Percentiles rank a stretch among this genome's conserved stretches.
Evolutionary conservation across 2,329 filamentous ascomycete genomes (phyloP).

Genomic region (Neophaeococcomyces aloes): DNA sequence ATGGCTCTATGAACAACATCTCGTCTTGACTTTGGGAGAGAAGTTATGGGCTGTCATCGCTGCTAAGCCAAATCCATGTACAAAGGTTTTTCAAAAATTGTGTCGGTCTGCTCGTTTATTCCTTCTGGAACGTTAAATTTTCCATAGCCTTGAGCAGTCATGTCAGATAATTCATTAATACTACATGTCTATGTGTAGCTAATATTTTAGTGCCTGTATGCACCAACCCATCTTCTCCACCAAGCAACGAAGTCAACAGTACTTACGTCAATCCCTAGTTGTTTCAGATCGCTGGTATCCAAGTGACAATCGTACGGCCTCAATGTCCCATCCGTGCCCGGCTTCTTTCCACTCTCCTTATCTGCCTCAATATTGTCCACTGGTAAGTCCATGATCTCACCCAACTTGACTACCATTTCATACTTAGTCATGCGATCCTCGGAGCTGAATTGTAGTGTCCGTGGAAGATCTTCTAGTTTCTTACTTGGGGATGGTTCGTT

Average conservation of each 20-base stretch:
- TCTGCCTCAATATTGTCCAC: slow-evolving; percentile 59
- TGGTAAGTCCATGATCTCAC: slow-evolving; percentile 66
- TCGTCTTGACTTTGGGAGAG: no score
- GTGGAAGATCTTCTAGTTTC: slow-evolving; percentile 46
- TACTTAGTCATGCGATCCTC: slow-evolving; percentile 85
- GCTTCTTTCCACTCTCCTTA: slow-evolving; percentile 43
- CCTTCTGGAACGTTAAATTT: no score
- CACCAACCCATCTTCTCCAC: slow-evolving; percentile 60
- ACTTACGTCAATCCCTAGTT: slow-evolving; percentile 58
- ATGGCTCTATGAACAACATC: no score
- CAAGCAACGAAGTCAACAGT: slow-evolving; percentile 68
- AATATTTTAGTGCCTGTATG: slow-evolving; percentile 35
- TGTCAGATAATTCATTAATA: no score
- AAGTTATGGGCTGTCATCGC: no score
- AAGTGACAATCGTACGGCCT: slow-evolving; percentile 83
- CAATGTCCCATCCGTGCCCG: slow-evolving; percentile 18
- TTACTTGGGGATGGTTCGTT: slow-evolving; percentile 35
- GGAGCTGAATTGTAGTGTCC: slow-evolving; percentile 71
- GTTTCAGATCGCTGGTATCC: slow-evolving; percentile 61
- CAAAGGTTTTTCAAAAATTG: no score
- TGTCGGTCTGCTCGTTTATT: no score
- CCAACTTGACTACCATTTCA: slow-evolving; percentile 69
- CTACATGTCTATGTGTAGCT: no score
- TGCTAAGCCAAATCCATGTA: no score
- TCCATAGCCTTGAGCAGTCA: no score